Evolutionary conservation across 2,329 filamentous ascomycete genomes (phyloP).

Genomic region (Colletotrichum siamense): DNA sequence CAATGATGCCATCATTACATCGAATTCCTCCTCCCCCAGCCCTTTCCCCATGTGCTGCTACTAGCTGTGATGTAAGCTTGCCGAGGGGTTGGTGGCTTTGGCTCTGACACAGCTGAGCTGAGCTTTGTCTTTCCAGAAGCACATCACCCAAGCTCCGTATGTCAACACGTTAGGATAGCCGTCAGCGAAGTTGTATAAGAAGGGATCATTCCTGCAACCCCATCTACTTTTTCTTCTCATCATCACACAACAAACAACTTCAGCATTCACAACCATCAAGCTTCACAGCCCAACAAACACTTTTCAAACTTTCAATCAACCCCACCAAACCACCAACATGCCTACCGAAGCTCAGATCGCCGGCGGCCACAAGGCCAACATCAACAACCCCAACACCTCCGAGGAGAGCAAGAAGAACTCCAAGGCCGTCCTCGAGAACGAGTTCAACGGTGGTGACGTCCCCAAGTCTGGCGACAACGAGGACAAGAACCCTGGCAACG

Average conservation of each 20-base stretch:
- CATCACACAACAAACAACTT: not conserved
- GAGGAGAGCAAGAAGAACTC: conserved; percentile 62
- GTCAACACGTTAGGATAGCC: not conserved
- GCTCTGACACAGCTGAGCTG: not conserved
- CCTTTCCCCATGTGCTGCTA: not conserved
- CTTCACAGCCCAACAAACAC: not conserved
- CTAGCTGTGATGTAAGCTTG: not conserved
- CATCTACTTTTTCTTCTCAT: not conserved
- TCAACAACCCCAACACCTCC: conserved; percentile 62
- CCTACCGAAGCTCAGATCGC: conserved; percentile 55
- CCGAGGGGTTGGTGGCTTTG: not conserved
- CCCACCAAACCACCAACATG: conserved; percentile 39
- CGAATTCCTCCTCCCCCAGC: not conserved
- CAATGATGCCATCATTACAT: conserved; percentile 17
- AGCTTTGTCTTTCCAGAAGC: not conserved
- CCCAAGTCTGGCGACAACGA: conserved; percentile 36
- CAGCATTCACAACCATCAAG: not conserved
- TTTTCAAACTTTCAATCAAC: not conserved
- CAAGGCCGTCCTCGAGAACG: conserved; percentile 54
- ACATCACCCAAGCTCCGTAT: not conserved
- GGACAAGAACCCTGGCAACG: conserved; percentile 60
- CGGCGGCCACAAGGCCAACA: conserved; percentile 64
- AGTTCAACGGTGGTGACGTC: conserved; percentile 48
- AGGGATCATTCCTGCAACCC: not conserved
- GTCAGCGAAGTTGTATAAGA: conserved; percentile 15